These are phyloP conservation scores for Lactarius akahatsu DNA, from an alignment of 768 basidiomycete genomes.

Conservation along the genomic window DNA sequence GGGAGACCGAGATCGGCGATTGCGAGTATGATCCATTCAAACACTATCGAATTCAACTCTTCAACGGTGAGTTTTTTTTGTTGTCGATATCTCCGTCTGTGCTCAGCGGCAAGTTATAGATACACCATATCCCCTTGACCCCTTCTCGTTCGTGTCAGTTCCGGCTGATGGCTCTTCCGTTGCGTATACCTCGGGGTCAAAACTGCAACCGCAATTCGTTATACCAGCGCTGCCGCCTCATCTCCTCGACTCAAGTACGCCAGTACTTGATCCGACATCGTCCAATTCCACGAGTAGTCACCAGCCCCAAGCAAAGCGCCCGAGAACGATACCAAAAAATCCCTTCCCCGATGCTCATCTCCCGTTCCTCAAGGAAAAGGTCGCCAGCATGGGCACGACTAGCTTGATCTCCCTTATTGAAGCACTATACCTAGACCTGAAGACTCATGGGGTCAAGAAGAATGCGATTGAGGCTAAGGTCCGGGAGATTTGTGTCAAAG, in stretches of 20 bases:
- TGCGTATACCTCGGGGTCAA: constrained; percentile 23
- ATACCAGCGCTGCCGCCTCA: constrained; percentile 40
- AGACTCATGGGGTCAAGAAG: constrained; percentile 74
- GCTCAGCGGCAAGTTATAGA: constrained; percentile 44
- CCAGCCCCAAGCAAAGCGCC: constrained; percentile 32
- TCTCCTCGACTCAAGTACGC: constrained; percentile 22
- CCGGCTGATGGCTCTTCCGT: constrained; percentile 38
- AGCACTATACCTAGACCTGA: constrained; percentile 66
- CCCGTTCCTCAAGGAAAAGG: constrained; percentile 59
- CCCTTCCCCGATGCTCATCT: constrained; percentile 69
- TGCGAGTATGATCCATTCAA: constrained; percentile 71
- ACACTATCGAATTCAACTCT: constrained; percentile 71
- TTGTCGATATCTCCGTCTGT: neutral
- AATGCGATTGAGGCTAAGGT: constrained; percentile 81
- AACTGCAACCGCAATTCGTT: constrained; percentile 41
- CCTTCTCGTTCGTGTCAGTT: constrained; percentile 68
- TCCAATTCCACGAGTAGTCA: constrained; percentile 16
- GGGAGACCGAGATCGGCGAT: constrained; percentile 67
- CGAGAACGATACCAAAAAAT: constrained; percentile 44
- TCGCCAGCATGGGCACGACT: constrained; percentile 56
- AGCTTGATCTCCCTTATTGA: constrained; percentile 71
- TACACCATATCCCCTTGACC: constrained; percentile 68
- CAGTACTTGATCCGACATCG: constrained; percentile 26
- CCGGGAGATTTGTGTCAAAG: constrained; percentile 72
- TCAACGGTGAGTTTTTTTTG: constrained; percentile 66